Percentiles rank a stretch among this genome's conserved stretches.
phyloP scores from a whole-genome alignment of 192 early-diverging fungal species.

The Mortierella antarctica region DNA sequence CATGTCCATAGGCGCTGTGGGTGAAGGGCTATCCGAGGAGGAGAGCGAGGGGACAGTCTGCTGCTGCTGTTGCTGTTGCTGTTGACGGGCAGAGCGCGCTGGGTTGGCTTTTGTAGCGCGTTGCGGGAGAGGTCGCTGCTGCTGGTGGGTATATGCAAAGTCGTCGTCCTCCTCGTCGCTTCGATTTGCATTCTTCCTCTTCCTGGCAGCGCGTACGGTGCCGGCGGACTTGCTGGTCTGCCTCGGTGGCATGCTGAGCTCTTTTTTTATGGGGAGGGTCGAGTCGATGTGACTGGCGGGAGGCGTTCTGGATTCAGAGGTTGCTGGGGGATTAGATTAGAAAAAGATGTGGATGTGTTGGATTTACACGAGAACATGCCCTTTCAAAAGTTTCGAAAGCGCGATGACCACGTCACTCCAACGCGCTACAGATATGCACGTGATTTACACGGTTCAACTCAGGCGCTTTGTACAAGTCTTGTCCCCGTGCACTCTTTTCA shows the following conservation, averaged over 20 bases:
- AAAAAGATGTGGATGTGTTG: not conserved
- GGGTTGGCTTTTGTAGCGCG: conserved; percentile 1
- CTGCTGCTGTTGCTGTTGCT: conserved; percentile 4
- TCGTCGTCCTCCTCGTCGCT: conserved; percentile 41
- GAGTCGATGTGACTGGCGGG: conserved; percentile 22
- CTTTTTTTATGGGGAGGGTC: not conserved
- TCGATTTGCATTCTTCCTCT: conserved; percentile 33
- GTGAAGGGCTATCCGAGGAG: conserved; percentile 26
- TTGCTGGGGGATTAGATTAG: not conserved
- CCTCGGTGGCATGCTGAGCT: conserved; percentile 31
- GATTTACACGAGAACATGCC: too few relatives aligned
- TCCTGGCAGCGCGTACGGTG: conserved; percentile 15
- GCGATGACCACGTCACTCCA: not conserved
- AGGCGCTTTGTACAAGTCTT: not conserved
- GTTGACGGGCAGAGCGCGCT: not conserved
- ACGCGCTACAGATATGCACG: too few relatives aligned
- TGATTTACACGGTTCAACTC: too few relatives aligned
- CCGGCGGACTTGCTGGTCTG: not conserved
- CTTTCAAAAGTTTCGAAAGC: too few relatives aligned
- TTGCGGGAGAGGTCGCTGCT: not conserved
- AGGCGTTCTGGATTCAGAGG: conserved; percentile 4
- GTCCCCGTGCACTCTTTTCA: not conserved
- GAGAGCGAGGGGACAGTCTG: conserved; percentile 34
- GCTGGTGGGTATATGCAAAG: conserved; percentile 28
- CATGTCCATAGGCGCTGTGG: not conserved